These are phyloP conservation scores for Vigna angularis DNA, from an alignment of 306 rosid species.

Conservation along the genomic window DNA sequence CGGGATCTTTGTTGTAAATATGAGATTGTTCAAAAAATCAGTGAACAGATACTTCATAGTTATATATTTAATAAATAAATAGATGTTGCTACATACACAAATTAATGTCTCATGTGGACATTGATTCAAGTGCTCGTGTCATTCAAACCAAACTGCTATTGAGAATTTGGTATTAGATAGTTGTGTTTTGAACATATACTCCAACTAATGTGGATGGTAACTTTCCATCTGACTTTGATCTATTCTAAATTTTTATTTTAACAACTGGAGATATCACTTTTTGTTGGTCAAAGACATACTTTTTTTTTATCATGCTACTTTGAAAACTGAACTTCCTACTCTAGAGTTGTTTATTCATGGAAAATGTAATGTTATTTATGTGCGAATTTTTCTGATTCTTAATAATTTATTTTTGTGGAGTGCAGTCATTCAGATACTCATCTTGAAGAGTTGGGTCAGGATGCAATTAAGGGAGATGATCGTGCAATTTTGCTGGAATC, in stretches of 20 bases:
- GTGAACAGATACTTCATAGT: slow-evolving; percentile 25
- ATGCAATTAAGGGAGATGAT: slow-evolving; percentile 80
- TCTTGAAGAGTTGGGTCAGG: slow-evolving; percentile 90
- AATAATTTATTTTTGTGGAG: slow-evolving; percentile 39
- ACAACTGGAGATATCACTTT: slow-evolving; percentile 24
- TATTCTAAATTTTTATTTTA: slow-evolving; percentile 14
- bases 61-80: slow-evolving; percentile 36
- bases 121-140: slow-evolving; percentile 16
- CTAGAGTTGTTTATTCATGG: slow-evolving; percentile 18
- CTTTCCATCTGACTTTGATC: slow-evolving; percentile 31
- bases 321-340: slow-evolving; percentile 20
- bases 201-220: slow-evolving; percentile 28
- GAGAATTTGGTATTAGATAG: slow-evolving; percentile 29
- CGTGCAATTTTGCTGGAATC: slow-evolving; percentile 86
- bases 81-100: slow-evolving; percentile 16
- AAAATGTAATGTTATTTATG: slow-evolving; percentile 19
- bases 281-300: slow-evolving; percentile 30
- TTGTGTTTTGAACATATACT: slow-evolving; percentile 10
- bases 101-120: slow-evolving; percentile 13
- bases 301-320: slow-evolving; percentile 12
- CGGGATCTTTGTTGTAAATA: slow-evolving; percentile 9
- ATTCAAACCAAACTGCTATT: not conserved
- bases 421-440: slow-evolving; percentile 86
- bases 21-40: slow-evolving; percentile 1
- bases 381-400: slow-evolving; percentile 36